Percentiles rank a stretch among this genome's conserved stretches.
phyloP scores from a whole-genome alignment of 805 yeast genomes.

The Lipomyces sp. region DNA sequence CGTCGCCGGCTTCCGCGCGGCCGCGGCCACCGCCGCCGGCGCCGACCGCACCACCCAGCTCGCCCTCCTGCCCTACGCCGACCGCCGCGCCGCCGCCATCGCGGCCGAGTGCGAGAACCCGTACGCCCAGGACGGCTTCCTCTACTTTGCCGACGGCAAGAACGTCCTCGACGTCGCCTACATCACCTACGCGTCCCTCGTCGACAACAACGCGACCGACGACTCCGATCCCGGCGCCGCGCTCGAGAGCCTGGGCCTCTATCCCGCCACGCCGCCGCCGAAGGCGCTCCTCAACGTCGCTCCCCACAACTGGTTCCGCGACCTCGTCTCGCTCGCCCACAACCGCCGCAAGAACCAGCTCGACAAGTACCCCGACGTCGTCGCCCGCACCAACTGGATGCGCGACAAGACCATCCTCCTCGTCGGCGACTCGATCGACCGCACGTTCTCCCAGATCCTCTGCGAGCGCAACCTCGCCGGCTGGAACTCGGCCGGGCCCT shows the following conservation, averaged over 20 bases:
- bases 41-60: too few relatives aligned
- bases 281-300: not conserved
- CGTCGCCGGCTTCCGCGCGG: too few relatives aligned
- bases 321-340: not conserved
- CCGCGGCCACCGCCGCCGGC: too few relatives aligned
- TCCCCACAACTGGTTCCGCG: slow-evolving; percentile 3
- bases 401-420: slow-evolving; percentile 5
- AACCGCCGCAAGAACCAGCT: not conserved
- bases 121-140: not conserved
- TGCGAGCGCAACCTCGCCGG: slow-evolving; percentile 4
- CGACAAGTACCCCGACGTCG: too few relatives aligned
- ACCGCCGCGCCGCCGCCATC: not conserved
- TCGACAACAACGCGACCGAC: not conserved
- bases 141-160: not conserved
- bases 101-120: slow-evolving; percentile 1
- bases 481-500: not conserved
- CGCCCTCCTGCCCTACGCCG: not conserved
- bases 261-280: slow-evolving; percentile 1
- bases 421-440: slow-evolving; percentile 13
- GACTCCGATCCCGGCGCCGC: not conserved
- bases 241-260: not conserved
- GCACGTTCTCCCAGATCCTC: not conserved
- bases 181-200: not conserved
- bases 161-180: not conserved
- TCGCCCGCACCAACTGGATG: slow-evolving; percentile 1